phyloP scores from a whole-genome alignment of 2,329 filamentous ascomycete genomes.

The Fusarium algeriense region DNA sequence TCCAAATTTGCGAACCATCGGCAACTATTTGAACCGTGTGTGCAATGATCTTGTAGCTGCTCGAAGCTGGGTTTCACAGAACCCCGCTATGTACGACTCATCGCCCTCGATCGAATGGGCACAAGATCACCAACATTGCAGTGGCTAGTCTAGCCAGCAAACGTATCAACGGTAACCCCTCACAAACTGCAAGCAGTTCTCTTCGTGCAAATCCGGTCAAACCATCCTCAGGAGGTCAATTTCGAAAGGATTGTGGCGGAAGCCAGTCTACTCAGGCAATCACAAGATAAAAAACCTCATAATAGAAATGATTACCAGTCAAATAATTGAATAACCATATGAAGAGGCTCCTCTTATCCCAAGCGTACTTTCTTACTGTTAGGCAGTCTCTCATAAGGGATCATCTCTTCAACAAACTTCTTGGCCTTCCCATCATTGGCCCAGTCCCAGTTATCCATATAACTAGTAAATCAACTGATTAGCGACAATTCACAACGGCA shows the following conservation, averaged over 20 bases:
- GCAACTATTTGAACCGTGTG: neutral
- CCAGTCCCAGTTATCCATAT: conserved; percentile 15
- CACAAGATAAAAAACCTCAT: fast-evolving
- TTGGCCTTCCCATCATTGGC: conserved; percentile 6
- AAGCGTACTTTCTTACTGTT: conserved; percentile 4
- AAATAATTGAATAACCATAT: fast-evolving
- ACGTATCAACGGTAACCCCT: fast-evolving
- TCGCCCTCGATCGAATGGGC: fast-evolving
- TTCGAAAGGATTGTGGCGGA: no score
- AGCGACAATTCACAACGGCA: neutral
- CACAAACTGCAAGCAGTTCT: neutral
- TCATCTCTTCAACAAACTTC: neutral
- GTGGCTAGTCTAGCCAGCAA: fast-evolving
- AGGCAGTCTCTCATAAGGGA: conserved; percentile 1
- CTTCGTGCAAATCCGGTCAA: fast-evolving
- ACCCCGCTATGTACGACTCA: fast-evolving
- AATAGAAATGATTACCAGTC: neutral
- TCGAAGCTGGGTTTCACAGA: neutral
- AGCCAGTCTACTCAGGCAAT: neutral
- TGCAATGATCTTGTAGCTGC: neutral
- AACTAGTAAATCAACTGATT: neutral
- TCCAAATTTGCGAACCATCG: no score
- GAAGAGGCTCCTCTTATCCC: neutral
- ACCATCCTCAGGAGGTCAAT: no score
- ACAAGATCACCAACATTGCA: fast-evolving